phyloP scores from a whole-genome alignment of 140 eudicot species.

The Oenanthe javanica region DNA sequence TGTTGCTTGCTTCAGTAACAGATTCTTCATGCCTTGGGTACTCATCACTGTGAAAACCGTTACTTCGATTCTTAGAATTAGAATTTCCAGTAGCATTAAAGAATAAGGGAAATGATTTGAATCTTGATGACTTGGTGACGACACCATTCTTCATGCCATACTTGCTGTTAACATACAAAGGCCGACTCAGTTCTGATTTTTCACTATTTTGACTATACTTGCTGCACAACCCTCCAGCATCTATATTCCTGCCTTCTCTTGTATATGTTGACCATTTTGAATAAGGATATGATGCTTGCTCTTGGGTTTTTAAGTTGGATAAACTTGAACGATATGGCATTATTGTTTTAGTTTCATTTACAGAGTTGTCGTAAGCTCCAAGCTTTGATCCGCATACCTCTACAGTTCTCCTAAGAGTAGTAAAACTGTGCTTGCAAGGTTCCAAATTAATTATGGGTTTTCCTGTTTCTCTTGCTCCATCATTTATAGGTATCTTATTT shows the following conservation, averaged over 20 bases:
- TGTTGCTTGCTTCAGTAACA: constrained; percentile 9
- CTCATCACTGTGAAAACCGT: constrained; percentile 8
- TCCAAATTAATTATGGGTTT: neutral
- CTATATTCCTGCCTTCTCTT: constrained; percentile 32
- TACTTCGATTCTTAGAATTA: constrained; percentile 15
- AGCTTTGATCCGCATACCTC: constrained; percentile 6
- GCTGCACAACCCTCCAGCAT: constrained; percentile 23
- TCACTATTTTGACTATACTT: neutral
- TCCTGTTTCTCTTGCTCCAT: constrained; percentile 1
- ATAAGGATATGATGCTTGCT: neutral
- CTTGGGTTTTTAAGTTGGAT: neutral
- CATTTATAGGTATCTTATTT: neutral
- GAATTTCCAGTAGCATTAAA: constrained; percentile 9
- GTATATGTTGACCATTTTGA: constrained; percentile 12
- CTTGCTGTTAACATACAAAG: constrained; percentile 20
- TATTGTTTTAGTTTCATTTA: constrained; percentile 4
- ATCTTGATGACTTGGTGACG: constrained; percentile 12
- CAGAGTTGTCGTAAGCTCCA: constrained; percentile 7
- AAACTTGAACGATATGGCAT: constrained; percentile 12
- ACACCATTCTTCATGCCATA: constrained; percentile 11
- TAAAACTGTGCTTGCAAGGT: constrained; percentile 1
- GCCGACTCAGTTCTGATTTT: constrained; percentile 9
- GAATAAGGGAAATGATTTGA: constrained; percentile 1
- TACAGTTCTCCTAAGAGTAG: neutral
- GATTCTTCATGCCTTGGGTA: constrained; percentile 10